A percentile compares a stretch with the other conserved stretches of the same genome.
Conservation (phyloP, 2,329 filamentous ascomycete genomes). For the Colletotrichum tropicicola region DNA sequence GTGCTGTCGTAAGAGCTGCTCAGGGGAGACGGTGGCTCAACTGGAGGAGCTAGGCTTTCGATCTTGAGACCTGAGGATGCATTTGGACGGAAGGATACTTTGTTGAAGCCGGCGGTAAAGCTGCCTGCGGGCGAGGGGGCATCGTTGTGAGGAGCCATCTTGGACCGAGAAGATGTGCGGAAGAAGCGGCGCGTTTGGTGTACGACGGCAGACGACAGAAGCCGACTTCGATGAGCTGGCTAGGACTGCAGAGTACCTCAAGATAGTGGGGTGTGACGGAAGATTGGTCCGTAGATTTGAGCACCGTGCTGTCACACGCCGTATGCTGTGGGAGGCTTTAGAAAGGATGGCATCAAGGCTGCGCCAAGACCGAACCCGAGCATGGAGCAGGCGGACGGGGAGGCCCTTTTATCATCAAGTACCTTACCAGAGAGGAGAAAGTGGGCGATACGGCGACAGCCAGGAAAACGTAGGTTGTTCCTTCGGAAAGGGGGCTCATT, state of each 20-base stretch:
- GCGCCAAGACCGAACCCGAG: no score
- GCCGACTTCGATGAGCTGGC: neutral
- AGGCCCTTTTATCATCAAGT: no score
- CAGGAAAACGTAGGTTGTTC: no score
- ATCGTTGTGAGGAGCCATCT: conserved; percentile 58
- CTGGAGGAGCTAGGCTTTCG: conserved; percentile 36
- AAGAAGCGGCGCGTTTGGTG: neutral
- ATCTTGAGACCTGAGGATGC: conserved; percentile 41
- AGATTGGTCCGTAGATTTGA: no score
- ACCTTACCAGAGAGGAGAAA: no score
- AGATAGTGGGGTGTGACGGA: neutral
- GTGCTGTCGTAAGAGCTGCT: conserved; percentile 54
- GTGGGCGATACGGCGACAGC: no score
- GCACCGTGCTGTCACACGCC: no score
- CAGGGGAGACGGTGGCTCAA: conserved; percentile 44
- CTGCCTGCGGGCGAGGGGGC: conserved; percentile 55
- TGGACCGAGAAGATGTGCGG: neutral
- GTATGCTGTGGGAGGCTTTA: no score
- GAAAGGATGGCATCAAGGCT: no score
- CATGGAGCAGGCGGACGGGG: no score
- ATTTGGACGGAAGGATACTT: conserved; percentile 42
- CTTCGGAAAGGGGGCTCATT: no score
- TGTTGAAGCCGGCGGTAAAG: conserved; percentile 52
- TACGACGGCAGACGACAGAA: conserved; percentile 11
- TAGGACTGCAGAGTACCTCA: neutral